Evolutionary conservation across 441 rosid genomes (phyloP).

Genomic region (Populus hybrid): DNA sequence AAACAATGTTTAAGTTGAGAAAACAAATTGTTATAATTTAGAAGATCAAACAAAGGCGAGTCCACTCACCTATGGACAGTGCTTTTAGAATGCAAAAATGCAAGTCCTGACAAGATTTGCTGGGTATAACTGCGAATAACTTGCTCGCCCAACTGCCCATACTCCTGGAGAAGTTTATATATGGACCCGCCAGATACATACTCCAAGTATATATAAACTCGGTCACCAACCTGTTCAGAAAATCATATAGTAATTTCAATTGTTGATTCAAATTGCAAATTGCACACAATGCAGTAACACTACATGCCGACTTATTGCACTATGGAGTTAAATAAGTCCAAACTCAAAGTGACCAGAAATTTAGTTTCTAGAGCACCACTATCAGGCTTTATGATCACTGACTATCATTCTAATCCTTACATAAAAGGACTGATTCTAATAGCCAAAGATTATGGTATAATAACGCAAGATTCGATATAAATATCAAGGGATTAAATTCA

Average conservation of each 20-base stretch:
- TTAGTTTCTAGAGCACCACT: not conserved
- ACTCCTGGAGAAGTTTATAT: constrained; percentile 92
- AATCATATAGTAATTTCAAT: not conserved
- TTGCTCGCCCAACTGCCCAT: constrained; percentile 78
- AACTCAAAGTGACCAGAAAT: not conserved
- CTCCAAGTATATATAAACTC: constrained; percentile 87
- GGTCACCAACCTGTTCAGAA: constrained; percentile 70
- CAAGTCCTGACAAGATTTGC: constrained; percentile 91
- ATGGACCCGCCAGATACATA: constrained; percentile 98
- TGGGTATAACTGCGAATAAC: constrained; percentile 93
- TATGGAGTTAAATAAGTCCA: not conserved
- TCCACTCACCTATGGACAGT: constrained; percentile 81
- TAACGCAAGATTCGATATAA: not conserved
- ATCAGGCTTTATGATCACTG: not conserved
- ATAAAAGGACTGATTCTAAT: not conserved
- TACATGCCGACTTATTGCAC: not conserved
- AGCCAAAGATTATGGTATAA: not conserved
- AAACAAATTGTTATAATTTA: not conserved
- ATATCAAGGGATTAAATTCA: not conserved
- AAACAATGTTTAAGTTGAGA: not conserved
- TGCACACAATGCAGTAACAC: constrained; percentile 33
- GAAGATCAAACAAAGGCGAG: constrained; percentile 22
- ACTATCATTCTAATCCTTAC: not conserved
- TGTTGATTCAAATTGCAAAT: constrained; percentile 21
- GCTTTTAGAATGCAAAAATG: constrained; percentile 74